phyloP scores from a whole-genome alignment of 805 yeast genomes.

The Yarrowia osloensis region DNA sequence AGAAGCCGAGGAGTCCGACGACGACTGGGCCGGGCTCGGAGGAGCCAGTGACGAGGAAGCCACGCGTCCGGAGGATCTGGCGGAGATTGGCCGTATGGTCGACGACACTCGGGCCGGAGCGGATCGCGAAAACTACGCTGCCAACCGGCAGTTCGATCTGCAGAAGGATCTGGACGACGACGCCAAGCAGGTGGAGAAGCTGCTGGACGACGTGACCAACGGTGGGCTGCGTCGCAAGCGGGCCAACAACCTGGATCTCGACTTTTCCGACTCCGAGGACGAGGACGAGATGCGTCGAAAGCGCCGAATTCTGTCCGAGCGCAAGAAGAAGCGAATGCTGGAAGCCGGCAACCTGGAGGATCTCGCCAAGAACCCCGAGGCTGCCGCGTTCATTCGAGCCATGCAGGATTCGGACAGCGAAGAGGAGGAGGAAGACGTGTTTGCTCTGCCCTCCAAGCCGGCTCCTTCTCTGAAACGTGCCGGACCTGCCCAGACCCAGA shows the following conservation, averaged over 20 bases:
- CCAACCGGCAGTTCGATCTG: constrained; percentile 34
- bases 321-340: constrained; percentile 21
- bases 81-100: constrained; percentile 36
- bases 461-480: background rate
- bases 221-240: constrained; percentile 34
- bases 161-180: constrained; percentile 35
- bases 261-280: constrained; percentile 29
- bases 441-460: constrained; percentile 19
- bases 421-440: constrained; percentile 11
- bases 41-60: constrained; percentile 38
- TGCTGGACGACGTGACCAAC: constrained; percentile 37
- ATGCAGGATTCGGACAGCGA: constrained; percentile 34
- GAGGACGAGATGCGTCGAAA: constrained; percentile 27
- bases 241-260: constrained; percentile 16
- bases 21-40: constrained; percentile 41
- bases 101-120: constrained; percentile 35
- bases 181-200: constrained; percentile 35
- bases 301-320: constrained; percentile 9
- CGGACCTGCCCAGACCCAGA: background rate
- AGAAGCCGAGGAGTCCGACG: constrained; percentile 40
- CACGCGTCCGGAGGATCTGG: constrained; percentile 32
- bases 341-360: constrained; percentile 33
- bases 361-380: constrained; percentile 35
- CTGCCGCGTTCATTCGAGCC: constrained; percentile 37
- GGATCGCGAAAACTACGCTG: constrained; percentile 13